A percentile compares a stretch with the other conserved stretches of the same genome.
These are phyloP conservation scores for Aphanocladium album DNA, from an alignment of 2,329 filamentous ascomycete genomes.

Conservation along the genomic window DNA sequence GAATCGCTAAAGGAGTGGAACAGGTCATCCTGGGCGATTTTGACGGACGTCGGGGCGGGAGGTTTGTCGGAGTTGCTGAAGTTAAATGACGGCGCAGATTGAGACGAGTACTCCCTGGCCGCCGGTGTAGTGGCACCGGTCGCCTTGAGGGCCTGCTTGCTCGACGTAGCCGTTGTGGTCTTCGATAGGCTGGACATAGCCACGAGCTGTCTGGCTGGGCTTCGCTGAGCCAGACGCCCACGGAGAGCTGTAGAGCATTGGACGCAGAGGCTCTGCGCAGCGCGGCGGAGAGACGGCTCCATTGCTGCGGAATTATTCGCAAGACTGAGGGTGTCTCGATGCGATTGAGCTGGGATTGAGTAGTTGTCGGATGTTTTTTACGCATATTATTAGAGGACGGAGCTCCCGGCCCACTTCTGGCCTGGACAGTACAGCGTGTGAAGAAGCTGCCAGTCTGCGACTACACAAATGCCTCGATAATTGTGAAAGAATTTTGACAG, in stretches of 20 bases:
- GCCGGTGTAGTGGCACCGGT: background rate
- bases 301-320: conserved; percentile 19
- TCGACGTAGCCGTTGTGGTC: background rate
- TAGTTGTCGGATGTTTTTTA: conserved; percentile 8
- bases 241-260: conserved; percentile 34
- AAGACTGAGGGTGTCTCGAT: conserved; percentile 11
- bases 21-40: conserved; percentile 69
- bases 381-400: background rate
- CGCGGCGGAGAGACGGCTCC: conserved; percentile 37
- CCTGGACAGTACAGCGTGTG: background rate
- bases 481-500: background rate
- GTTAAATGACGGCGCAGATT: conserved; percentile 7
- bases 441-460: background rate
- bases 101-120: conserved; percentile 11
- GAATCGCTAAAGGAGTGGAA: conserved; percentile 91
- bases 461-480: background rate
- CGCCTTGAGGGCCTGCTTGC: background rate
- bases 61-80: conserved; percentile 17
- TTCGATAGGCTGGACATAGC: conserved; percentile 9
- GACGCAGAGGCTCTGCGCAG: conserved; percentile 35
- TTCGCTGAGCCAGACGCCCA: conserved; percentile 19
- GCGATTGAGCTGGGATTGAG: conserved; percentile 12
- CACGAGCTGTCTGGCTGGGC: conserved; percentile 4
- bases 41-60: conserved; percentile 21
- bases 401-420: conserved; percentile 7